Percentiles rank a stretch among this genome's conserved stretches.
Evolutionary conservation across 140 eudicot species (phyloP).

Genomic region (Anethum foeniculum): DNA sequence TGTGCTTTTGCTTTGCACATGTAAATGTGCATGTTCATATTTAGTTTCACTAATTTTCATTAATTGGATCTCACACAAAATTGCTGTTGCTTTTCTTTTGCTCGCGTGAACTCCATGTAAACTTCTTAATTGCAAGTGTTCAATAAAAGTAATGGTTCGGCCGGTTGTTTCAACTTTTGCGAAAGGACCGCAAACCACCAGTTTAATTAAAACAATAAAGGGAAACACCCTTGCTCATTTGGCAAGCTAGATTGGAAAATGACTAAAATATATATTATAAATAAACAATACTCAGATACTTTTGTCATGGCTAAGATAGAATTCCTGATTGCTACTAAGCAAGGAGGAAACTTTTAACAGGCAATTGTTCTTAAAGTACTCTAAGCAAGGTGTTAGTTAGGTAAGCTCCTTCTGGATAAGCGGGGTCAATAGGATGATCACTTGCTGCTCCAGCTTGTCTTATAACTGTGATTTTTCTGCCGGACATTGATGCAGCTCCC

Average conservation of each 20-base stretch:
- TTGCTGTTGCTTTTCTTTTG: not conserved
- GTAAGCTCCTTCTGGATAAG: slow-evolving; percentile 90
- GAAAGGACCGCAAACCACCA: not conserved
- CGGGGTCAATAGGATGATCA: slow-evolving; percentile 90
- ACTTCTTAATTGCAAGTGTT: not conserved
- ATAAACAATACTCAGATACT: not conserved
- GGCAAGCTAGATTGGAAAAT: not conserved
- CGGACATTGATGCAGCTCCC: slow-evolving; percentile 84
- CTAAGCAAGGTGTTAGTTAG: slow-evolving; percentile 57
- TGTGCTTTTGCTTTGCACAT: not conserved
- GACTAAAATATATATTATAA: not conserved
- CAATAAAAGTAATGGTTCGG: not conserved
- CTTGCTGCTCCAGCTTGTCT: slow-evolving; percentile 88
- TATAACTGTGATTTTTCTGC: slow-evolving; percentile 62
- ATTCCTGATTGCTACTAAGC: not conserved
- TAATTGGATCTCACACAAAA: not conserved
- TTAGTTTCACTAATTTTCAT: not conserved
- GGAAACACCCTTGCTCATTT: not conserved
- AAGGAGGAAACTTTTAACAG: not conserved
- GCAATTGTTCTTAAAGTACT: not conserved
- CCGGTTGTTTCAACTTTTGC: no score
- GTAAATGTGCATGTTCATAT: not conserved
- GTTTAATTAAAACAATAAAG: not conserved
- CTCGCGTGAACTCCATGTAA: not conserved
- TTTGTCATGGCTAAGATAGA: not conserved